A percentile compares a stretch with the other conserved stretches of the same genome.
Evolutionary conservation across 345 rosid genomes (phyloP).

Genomic region (Crucihimalaya himalaica): DNA sequence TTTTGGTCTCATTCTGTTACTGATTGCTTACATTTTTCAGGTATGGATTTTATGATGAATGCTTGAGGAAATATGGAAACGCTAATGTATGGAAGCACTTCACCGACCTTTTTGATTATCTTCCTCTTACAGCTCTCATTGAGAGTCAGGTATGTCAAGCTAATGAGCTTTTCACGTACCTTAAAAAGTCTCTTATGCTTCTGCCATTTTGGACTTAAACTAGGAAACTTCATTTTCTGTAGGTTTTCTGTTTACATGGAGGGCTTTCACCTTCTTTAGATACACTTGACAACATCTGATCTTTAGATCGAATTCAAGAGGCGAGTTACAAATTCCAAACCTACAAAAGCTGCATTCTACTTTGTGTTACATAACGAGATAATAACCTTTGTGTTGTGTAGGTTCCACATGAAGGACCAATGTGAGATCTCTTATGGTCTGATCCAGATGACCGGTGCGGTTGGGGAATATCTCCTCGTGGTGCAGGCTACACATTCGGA

Average conservation of each 20-base stretch:
- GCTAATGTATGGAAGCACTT: too few relatives aligned
- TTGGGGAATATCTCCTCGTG: too few relatives aligned
- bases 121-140: slow-evolving; percentile 90
- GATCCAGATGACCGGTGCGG: too few relatives aligned
- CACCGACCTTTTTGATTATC: too few relatives aligned
- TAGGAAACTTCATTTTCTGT: slow-evolving; percentile 3
- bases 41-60: too few relatives aligned
- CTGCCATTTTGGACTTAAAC: slow-evolving; percentile 8
- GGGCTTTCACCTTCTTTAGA: slow-evolving; percentile 95
- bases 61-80: too few relatives aligned
- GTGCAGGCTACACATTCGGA: too few relatives aligned
- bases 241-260: slow-evolving; percentile 96
- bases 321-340: slow-evolving; percentile 34
- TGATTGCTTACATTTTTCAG: too few relatives aligned
- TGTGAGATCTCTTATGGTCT: too few relatives aligned
- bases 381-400: too few relatives aligned
- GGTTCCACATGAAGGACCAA: too few relatives aligned
- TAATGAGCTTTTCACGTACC: neutral
- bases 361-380: neutral
- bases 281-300: slow-evolving; percentile 85
- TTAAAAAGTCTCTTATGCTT: neutral
- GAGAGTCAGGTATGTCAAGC: slow-evolving; percentile 72
- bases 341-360: neutral
- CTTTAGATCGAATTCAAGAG: slow-evolving; percentile 96
- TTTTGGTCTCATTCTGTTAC: too few relatives aligned